Base-by-base conservation (phyloP, 345 rosid species). In the Zanthoxylum bungeanum region DNA sequence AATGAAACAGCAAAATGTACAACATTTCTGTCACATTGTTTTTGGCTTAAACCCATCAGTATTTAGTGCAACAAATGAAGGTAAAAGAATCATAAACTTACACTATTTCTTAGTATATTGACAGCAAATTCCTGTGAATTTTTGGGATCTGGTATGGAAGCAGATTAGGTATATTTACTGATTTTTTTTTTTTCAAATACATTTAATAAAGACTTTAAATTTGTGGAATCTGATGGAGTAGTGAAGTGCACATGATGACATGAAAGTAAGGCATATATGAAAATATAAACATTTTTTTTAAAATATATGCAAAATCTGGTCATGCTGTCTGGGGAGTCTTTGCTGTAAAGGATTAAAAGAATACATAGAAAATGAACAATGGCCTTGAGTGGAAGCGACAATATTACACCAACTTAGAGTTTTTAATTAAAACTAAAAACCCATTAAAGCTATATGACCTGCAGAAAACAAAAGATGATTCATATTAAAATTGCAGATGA, bases 221-320 rank as follows among this genome's bases (percentile, higher is more conserved):
- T 72, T 53, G 56, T 28, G 72, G 74, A 78, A 59, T 69, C 66
- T 56, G 14, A 39, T 62, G 55, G 34, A 66, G 63, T 36, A 69
- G 76, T 76, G 78, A 75, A 77, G 73, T 9, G 78, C 82, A 79
- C 84, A 75, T 84, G 88, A 25, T 70, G 72, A 79, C 84, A 75
- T 84, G 88, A 25, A 73, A 75, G 70, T 44, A 47, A 76, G 60
- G 81, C 67, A 81, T 73, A 77, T 64, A 52, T 9, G 22, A 67
- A 44, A 69, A 62, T 21, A 46, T 42, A 60, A 62, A 25, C 19
- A 21, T 31, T 47, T 67, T 33, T 67, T 71, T 30, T 64, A 66
- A 58, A 46, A n/a, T n/a, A n/a, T 12, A 80, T 79, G 83, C 78
- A 76, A 71, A 25, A 75, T 36, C 82, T 78, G 79, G 80, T 53